Evolutionary conservation across 257 asterid species (phyloP).

Genomic region (Solanum neorickii): DNA sequence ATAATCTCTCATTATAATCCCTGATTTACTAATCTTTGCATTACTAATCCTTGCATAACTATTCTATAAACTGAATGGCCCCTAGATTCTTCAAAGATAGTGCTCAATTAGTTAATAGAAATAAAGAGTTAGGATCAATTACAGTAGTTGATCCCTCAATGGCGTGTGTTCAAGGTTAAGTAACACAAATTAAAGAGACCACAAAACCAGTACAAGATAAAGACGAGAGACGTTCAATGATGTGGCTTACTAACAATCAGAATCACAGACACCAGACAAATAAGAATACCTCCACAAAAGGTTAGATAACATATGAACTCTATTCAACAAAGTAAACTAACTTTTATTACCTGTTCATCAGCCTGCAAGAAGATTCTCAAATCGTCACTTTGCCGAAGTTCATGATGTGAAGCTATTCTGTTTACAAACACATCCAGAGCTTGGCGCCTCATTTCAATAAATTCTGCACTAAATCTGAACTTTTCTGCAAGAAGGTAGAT

Average conservation of each 20-base stretch:
- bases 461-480: conserved; percentile 87
- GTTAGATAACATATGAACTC: neutral
- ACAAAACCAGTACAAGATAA: neutral
- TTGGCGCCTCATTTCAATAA: conserved; percentile 96
- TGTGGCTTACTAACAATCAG: neutral
- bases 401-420: conserved; percentile 80
- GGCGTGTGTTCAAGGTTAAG: neutral
- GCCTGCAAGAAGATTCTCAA: conserved; percentile 84
- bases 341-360: conserved; percentile 74
- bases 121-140: neutral
- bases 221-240: neutral
- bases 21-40: neutral
- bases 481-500: conserved; percentile 45
- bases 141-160: neutral
- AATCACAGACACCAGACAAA: neutral
- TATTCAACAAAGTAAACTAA: neutral
- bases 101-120: neutral
- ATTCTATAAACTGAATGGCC: neutral
- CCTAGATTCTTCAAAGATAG: neutral
- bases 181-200: neutral
- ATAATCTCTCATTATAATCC: neutral
- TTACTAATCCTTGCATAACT: neutral
- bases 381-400: conserved; percentile 79
- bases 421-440: conserved; percentile 81
- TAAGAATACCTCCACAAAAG: neutral